Evolutionary conservation across 768 basidiomycete genomes (phyloP).

Genomic region (Boletus rex-veris): DNA sequence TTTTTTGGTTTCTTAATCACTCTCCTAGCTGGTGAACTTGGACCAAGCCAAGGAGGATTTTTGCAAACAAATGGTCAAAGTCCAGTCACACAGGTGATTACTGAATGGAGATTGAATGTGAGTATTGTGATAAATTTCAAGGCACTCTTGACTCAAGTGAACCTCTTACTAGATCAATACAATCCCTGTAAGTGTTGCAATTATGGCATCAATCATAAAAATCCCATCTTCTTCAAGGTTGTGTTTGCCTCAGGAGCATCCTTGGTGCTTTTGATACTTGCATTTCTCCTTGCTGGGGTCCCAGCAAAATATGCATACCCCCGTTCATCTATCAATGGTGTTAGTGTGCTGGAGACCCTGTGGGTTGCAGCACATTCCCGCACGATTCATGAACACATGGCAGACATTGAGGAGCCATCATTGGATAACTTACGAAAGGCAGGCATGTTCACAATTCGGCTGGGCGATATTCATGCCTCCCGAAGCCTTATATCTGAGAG

Average conservation of each 20-base stretch:
- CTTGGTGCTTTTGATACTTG: background rate
- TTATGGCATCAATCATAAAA: too few relatives aligned
- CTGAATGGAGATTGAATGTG: conserved; percentile 14
- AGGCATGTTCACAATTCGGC: conserved; percentile 6
- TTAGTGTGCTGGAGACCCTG: conserved; percentile 10
- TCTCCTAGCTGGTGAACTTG: conserved; percentile 6
- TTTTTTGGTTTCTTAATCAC: too few relatives aligned
- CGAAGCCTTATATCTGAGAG: background rate
- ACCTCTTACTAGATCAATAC: conserved; percentile 6
- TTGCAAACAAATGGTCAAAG: background rate
- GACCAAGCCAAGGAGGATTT: conserved; percentile 4
- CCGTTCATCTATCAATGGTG: background rate
- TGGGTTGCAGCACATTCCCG: conserved; percentile 8
- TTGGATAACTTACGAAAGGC: conserved; percentile 3
- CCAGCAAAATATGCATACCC: background rate
- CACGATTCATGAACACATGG: background rate
- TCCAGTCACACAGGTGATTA: conserved; percentile 5
- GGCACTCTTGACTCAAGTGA: background rate
- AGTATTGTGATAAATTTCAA: too few relatives aligned
- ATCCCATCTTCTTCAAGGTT: background rate
- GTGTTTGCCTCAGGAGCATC: conserved; percentile 3
- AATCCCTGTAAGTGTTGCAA: conserved; percentile 8
- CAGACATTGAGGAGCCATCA: background rate
- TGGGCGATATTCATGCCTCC: background rate
- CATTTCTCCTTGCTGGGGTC: background rate